Evolutionary conservation across 2,329 filamentous ascomycete species (phyloP).

Genomic region (Fusarium xylarioides): DNA sequence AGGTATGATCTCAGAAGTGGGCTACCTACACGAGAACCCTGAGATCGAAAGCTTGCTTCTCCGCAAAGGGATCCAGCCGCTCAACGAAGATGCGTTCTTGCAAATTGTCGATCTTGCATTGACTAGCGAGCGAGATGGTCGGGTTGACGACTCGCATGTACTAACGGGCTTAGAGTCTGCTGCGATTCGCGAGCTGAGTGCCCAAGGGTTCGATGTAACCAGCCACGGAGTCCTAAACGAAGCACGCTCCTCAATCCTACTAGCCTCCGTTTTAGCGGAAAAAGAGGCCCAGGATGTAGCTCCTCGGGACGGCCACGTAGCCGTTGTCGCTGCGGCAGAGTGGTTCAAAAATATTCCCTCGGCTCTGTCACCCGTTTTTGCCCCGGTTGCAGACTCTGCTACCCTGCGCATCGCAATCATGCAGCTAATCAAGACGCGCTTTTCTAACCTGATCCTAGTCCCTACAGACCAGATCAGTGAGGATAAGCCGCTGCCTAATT

Average conservation of each 20-base stretch:
- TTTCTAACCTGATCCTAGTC: background rate
- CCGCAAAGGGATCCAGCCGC: background rate
- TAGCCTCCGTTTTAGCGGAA: background rate
- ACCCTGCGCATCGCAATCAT: background rate
- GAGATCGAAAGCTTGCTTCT: background rate
- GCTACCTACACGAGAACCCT: background rate
- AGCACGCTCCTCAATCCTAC: background rate
- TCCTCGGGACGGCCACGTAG: fast-evolving
- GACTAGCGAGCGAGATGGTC: background rate
- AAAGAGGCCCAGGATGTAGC: background rate
- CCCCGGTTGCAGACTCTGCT: background rate
- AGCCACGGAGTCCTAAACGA: background rate
- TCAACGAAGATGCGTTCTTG: background rate
- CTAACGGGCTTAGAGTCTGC: background rate
- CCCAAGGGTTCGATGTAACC: background rate
- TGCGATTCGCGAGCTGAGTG: background rate
- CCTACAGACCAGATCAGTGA: background rate
- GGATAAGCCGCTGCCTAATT: background rate
- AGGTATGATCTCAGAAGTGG: background rate
- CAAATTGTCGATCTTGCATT: background rate
- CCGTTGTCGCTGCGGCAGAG: background rate
- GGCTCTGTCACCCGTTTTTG: background rate
- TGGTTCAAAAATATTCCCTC: background rate
- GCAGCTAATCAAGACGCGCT: background rate
- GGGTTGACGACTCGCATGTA: background rate